Evolutionary conservation across 148 eudicot species (phyloP), one percentile per base, ranked within the genome.

Genomic region (Cornus florida): DNA sequence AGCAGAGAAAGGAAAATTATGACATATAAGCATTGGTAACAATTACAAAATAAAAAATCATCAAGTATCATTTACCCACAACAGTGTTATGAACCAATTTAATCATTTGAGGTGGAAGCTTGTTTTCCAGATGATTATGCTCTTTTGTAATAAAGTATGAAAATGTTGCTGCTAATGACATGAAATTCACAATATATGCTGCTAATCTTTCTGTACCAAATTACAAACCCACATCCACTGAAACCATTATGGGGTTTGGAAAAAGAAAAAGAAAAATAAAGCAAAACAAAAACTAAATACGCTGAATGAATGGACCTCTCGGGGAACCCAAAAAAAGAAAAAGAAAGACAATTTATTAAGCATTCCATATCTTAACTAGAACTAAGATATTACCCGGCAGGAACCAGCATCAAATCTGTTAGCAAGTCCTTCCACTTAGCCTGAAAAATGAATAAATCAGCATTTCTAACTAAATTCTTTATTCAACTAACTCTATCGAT

Each of bases 391-490:
- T 95, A 96, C 99, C 99, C 99, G 50, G 98, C 89, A 69, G 99
- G 99, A 73, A 85, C 93, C 67, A 96, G 78, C 99, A 96, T 93
- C 77, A 96, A 83, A 87, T 96, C 99, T 71, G 99, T 96, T 75
- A 78, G 85, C 85, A 96, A 86, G 87, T 96, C 99, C 88, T 96
- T 96, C 99, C 99, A 96, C 77, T 79, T 93, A 31, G 88, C 65
- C 99, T 96, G 90, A 79, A 77, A 86, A 82, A 73, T 66, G 73
- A 86, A 71, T 67, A 74, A 77, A 76, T 82, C 83, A 81, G 71
- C 66, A 78, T 78, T 85, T 70, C 65, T 56, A 31, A 48, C 68
- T 39, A 60, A 43, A 75, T 73, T 14, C 23, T 69, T 66, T 39
- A 67, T 68, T 59, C 32, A 80, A 82, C 46, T 75, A 41, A 80